Percentiles rank a stretch among this genome's conserved stretches.
These are phyloP conservation scores for Rosa chinensis DNA, from an alignment of 306 rosid genomes.

Conservation along the genomic window DNA sequence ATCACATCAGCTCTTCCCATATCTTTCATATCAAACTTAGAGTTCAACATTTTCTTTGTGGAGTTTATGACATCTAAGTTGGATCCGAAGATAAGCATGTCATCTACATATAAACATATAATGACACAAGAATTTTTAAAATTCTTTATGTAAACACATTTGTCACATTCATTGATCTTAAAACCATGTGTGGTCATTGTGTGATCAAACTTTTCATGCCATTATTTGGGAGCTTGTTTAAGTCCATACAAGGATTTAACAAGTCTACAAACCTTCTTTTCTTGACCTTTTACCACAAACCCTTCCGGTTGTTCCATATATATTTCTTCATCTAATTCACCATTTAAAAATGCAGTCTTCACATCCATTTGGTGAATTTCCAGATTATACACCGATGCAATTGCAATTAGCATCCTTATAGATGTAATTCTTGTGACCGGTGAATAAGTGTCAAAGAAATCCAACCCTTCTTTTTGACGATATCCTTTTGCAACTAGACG, in stretches of 20 bases:
- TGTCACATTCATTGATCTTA: background rate
- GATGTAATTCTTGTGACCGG: too few species aligned
- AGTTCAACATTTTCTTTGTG: background rate
- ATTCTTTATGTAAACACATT: background rate
- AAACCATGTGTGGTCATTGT: background rate
- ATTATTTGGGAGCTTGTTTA: background rate
- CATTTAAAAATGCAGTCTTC: background rate
- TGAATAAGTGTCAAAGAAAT: too few species aligned
- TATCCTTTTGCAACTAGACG: too few species aligned
- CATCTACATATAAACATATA: background rate
- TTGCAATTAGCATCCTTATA: too few species aligned
- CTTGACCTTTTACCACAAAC: background rate
- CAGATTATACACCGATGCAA: too few species aligned
- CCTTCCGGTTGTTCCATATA: background rate
- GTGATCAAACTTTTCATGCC: background rate
- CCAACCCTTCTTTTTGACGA: too few species aligned
- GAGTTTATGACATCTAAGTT: background rate
- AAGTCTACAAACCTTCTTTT: background rate
- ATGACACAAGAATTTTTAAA: background rate
- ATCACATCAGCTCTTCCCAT: background rate
- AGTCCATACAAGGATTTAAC: background rate
- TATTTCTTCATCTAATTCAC: background rate
- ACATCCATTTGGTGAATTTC: too few species aligned
- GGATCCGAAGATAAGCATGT: background rate
- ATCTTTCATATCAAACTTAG: background rate